A percentile compares a stretch with the other conserved stretches of the same genome.
phyloP scores from a whole-genome alignment of 192 early-diverging fungal genomes.

The Coemansia sp. region DNA sequence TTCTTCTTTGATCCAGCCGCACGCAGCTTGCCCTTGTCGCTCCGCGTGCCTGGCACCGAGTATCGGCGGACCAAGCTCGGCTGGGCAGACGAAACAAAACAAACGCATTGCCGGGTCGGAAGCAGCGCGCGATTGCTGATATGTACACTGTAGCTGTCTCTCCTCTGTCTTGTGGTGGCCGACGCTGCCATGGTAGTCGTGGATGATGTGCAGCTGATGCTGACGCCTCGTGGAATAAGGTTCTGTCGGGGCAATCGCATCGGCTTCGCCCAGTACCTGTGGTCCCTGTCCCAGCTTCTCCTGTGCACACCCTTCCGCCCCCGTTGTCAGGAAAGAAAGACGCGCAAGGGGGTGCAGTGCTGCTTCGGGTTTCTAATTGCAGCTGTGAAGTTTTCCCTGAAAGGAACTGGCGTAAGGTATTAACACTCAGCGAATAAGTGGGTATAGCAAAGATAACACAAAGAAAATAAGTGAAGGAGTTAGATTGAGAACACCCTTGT shows the following conservation, averaged over 20 bases:
- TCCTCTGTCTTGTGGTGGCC: neutral
- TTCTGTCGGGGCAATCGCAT: conserved; percentile 2
- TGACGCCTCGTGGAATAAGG: neutral
- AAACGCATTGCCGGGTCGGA: neutral
- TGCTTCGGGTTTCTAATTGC: too few species aligned
- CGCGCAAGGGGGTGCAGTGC: too few species aligned
- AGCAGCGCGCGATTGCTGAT: neutral
- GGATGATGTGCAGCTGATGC: neutral
- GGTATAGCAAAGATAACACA: too few species aligned
- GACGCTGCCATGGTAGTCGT: neutral
- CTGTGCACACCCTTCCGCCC: neutral
- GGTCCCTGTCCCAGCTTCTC: neutral
- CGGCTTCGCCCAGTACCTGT: too few species aligned
- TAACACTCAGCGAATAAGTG: too few species aligned
- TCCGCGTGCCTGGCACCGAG: neutral
- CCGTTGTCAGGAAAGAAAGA: neutral
- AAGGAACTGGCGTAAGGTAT: too few species aligned
- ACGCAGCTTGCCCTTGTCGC: neutral
- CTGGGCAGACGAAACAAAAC: neutral
- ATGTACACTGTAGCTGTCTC: neutral
- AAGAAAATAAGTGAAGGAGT: too few species aligned
- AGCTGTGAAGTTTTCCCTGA: too few species aligned
- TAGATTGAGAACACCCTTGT: too few species aligned
- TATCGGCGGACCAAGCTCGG: neutral
- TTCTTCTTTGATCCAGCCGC: neutral